A percentile compares a stretch with the other conserved stretches of the same genome.
Evolutionary conservation across 768 basidiomycete genomes (phyloP).

Genomic region (Naematelia aurantialba): DNA sequence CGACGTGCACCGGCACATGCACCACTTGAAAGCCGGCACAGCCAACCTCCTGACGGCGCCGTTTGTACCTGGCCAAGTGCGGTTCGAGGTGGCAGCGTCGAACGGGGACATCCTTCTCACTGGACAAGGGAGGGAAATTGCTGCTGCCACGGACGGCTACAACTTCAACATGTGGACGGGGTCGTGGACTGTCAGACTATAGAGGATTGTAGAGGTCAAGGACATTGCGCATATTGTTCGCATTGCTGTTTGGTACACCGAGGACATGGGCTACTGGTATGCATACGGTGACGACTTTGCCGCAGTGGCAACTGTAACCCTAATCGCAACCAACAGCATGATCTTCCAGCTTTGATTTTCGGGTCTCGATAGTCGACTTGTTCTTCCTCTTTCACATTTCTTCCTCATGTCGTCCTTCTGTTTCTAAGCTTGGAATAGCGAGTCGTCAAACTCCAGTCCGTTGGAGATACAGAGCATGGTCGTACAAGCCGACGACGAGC

Average conservation of each 20-base stretch:
- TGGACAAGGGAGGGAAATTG: constrained; percentile 33
- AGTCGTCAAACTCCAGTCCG: not conserved
- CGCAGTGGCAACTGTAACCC: no score
- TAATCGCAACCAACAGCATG: not conserved
- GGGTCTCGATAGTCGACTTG: not conserved
- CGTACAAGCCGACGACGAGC: not conserved
- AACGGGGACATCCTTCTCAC: constrained; percentile 14
- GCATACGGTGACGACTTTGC: no score
- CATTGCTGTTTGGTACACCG: no score
- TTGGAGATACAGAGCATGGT: not conserved
- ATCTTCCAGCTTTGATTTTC: not conserved
- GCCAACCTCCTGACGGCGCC: constrained; percentile 28
- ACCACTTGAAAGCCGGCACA: constrained; percentile 16
- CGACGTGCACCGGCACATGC: not conserved
- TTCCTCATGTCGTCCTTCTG: no score
- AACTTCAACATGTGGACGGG: constrained; percentile 50
- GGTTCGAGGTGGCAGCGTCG: constrained; percentile 19
- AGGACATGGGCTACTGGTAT: no score
- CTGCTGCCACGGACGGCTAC: constrained; percentile 14
- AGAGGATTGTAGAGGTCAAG: no score
- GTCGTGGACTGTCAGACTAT: constrained; percentile 13
- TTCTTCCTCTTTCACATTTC: no score
- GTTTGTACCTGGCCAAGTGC: constrained; percentile 33
- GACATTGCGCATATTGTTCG: no score
- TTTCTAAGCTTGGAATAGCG: no score